Percentiles rank a stretch among this genome's conserved stretches.
phyloP scores from a whole-genome alignment of 768 basidiomycete species.

The Auricularia heimuer region DNA sequence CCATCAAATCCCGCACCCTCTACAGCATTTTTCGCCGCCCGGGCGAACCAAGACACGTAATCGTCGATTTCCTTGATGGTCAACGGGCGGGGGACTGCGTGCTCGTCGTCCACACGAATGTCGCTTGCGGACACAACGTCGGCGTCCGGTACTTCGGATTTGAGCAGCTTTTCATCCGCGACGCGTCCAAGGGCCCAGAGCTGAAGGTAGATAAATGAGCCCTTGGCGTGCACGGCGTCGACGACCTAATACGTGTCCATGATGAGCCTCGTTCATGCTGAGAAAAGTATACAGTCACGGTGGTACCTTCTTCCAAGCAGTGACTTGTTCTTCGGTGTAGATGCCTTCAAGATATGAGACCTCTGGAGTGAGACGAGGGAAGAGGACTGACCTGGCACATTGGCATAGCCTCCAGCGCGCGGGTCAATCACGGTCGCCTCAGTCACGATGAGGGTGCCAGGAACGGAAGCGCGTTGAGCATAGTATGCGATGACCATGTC shows the following conservation, averaged over 20 bases:
- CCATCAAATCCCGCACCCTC: slow-evolving; percentile 36
- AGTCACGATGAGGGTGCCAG: slow-evolving; percentile 21
- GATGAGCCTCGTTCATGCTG: background rate
- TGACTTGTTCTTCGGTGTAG: slow-evolving; percentile 23
- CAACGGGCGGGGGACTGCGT: background rate
- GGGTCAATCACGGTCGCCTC: slow-evolving; percentile 10
- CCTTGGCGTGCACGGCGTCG: slow-evolving; percentile 45
- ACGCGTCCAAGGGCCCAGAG: slow-evolving; percentile 48
- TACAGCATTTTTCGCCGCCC: slow-evolving; percentile 27
- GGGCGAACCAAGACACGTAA: slow-evolving; percentile 20
- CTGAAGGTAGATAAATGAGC: slow-evolving; percentile 44
- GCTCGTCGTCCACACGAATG: background rate
- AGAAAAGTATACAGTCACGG: background rate
- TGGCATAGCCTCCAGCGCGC: slow-evolving; percentile 36
- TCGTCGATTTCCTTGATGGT: slow-evolving; percentile 23
- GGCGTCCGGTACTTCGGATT: background rate
- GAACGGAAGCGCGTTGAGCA: slow-evolving; percentile 9
- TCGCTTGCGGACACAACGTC: background rate
- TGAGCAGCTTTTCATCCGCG: slow-evolving; percentile 12
- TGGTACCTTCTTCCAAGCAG: slow-evolving; percentile 21
- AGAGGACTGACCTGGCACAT: slow-evolving; percentile 23
- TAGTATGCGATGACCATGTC: slow-evolving; percentile 10
- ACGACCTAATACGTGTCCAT: slow-evolving; percentile 32
- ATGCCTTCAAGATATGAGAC: slow-evolving; percentile 20
- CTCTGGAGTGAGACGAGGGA: slow-evolving; percentile 1